Evolutionary conservation across 176 grass and related monocot species (phyloP).

Genomic region (Microstegium vimineum): DNA sequence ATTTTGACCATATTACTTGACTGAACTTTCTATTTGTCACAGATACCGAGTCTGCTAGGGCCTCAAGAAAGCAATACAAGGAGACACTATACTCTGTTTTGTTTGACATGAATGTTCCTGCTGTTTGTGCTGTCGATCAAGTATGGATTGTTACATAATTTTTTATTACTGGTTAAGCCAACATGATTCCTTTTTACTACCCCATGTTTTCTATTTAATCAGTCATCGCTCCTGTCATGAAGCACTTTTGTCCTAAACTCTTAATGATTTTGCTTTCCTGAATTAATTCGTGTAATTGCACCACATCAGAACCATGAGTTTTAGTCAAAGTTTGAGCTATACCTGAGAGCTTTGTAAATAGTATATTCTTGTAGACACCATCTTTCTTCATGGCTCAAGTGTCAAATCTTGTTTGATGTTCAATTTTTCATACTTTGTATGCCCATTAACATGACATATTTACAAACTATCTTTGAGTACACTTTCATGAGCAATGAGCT

Average conservation of each 20-base stretch:
- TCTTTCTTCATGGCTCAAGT: background rate
- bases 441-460: too few relatives aligned
- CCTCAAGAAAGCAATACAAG: slow-evolving; percentile 79
- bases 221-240: background rate
- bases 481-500: background rate
- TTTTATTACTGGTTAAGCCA: background rate
- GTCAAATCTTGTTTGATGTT: slow-evolving; percentile 8
- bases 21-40: background rate
- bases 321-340: background rate
- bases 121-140: slow-evolving; percentile 86
- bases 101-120: slow-evolving; percentile 96
- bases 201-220: background rate
- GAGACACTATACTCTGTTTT: slow-evolving; percentile 78
- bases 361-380: background rate
- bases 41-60: slow-evolving; percentile 92
- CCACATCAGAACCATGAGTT: background rate
- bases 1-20: background rate
- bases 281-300: slow-evolving; percentile 8
- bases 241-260: background rate
- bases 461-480: background rate
- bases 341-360: background rate
- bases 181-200: background rate
- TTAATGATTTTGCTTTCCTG: background rate
- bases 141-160: slow-evolving; percentile 37
- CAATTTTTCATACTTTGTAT: background rate